phyloP scores from a whole-genome alignment of 164 flowering plant genomes.

The Dillenia turbinata region DNA sequence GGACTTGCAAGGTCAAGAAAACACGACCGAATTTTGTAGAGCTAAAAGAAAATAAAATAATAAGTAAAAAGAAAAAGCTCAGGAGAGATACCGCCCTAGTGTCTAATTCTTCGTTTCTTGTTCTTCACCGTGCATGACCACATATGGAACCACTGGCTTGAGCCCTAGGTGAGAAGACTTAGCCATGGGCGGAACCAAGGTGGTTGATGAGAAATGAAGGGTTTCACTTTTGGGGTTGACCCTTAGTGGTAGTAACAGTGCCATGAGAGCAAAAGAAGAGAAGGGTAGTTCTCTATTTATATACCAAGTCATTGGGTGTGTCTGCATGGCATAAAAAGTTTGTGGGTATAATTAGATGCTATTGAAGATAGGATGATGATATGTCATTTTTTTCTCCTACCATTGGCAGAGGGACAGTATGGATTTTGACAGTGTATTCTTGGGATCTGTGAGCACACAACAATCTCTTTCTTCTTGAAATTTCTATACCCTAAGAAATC shows the following conservation, averaged over 20 bases:
- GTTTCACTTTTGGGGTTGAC: constrained; percentile 7
- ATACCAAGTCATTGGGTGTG: constrained; percentile 5
- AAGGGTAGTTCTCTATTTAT: constrained; percentile 11
- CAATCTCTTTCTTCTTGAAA: background rate
- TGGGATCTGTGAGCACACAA: constrained; percentile 7
- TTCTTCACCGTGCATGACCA: background rate
- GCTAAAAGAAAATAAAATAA: constrained; percentile 4
- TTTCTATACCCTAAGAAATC: background rate
- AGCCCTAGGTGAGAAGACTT: background rate
- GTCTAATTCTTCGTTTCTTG: background rate
- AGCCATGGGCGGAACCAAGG: constrained; percentile 8
- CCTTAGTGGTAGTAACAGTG: background rate
- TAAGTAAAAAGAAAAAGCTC: constrained; percentile 46
- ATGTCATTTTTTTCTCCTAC: constrained; percentile 24
- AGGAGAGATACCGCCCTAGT: constrained; percentile 51
- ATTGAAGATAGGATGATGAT: constrained; percentile 13
- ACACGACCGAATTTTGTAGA: constrained; percentile 8
- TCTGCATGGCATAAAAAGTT: constrained; percentile 12
- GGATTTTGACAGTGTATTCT: constrained; percentile 18
- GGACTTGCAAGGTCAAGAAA: constrained; percentile 93
- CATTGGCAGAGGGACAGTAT: constrained; percentile 17
- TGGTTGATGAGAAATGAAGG: background rate
- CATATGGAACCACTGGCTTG: background rate
- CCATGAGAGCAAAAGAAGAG: constrained; percentile 4
- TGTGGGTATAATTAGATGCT: constrained; percentile 13